phyloP scores from a whole-genome alignment of 1,139 yeast genomes.

The Geotrichum macrosporum region DNA sequence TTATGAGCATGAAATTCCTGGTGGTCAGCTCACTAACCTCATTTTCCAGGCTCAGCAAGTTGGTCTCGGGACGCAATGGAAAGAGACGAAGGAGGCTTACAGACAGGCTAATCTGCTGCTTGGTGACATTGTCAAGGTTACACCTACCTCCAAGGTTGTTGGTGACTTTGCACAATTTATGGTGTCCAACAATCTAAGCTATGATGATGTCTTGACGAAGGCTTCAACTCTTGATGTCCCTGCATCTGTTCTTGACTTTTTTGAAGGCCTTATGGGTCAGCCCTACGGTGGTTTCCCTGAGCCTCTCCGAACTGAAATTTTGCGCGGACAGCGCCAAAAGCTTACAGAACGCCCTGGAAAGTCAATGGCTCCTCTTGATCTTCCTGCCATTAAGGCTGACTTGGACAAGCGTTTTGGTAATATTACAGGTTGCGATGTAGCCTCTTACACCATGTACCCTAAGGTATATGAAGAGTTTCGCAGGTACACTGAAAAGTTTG shows the following conservation, averaged over 20 bases:
- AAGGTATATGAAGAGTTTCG: conserved; percentile 88
- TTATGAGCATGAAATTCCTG: conserved; percentile 96
- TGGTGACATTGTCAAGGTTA: conserved; percentile 96
- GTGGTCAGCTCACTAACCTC: conserved; percentile 97
- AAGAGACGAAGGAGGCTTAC: conserved; percentile 89
- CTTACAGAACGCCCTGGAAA: conserved; percentile 88
- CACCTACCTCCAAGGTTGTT: conserved; percentile 98
- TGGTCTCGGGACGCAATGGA: conserved; percentile 95
- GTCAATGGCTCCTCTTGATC: conserved; percentile 75
- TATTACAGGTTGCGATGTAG: conserved; percentile 81
- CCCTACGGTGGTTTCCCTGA: conserved; percentile 99
- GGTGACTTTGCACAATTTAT: conserved; percentile 98
- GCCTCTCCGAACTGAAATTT: conserved; percentile 86
- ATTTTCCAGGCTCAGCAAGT: conserved; percentile 98
- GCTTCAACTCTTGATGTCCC: conserved; percentile 96
- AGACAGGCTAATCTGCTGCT: conserved; percentile 81
- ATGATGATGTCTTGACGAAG: conserved; percentile 79
- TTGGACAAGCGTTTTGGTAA: conserved; percentile 49
- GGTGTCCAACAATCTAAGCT: conserved; percentile 87
- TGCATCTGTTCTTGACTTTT: conserved; percentile 93
- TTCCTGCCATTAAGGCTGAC: conserved; percentile 65
- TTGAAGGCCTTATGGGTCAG: conserved; percentile 98
- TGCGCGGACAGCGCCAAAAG: conserved; percentile 86
- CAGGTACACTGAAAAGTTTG: conserved; percentile 69
- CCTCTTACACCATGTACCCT: conserved; percentile 96